Evolutionary conservation across 1,284 basidiomycete species (phyloP), one percentile per base, ranked within the genome.

Genomic region (Rhodotorula sp.): DNA sequence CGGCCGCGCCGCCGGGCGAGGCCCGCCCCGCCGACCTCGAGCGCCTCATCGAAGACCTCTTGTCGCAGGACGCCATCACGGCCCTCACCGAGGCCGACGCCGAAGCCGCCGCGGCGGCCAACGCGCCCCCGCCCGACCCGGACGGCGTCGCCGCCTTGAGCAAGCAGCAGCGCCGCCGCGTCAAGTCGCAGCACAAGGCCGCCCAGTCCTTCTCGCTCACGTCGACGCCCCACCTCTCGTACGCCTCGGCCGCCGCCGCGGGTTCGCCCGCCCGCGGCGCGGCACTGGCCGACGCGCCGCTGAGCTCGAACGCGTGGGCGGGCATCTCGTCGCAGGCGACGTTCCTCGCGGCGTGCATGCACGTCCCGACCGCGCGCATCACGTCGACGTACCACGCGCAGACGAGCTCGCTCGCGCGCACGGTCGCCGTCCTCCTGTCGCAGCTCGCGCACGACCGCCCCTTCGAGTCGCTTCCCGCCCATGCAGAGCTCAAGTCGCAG

Each of bases 281-380:
- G 46, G 58, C n/a, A 23, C 42, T 55, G 46, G 44, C 44, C n/a
- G 17, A 52, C 10, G 50, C 61, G 4, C 49, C 67, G 13, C 42
- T 23, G 21, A 42, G 52, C 53, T 44, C 52, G 25, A 74, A 74
- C 48, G 70, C 66, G 9, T 76, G 74, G 74, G 67, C 63, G 5
- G 66, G 72, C 25, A 64, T 68, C 63, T 61, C 68, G 41, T 73
- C 71, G 19, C 66, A 71, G 61, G 68, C 71, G 3, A 45, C 56
- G 27, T 55, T 70, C 53, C 68, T 76, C 52, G 53, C 74, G 7
- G 58, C 68, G 12, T 55, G 70, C 46, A 54, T 73, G 23, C 74
- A 71, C 58, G n/a, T 75, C 27, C 46, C 71, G 12, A 41, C 63
- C 9, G 19, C 66, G 7, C 68, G 68, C 17, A 65, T 75, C 27